Conservation (phyloP, 108 stramenopile species). For the Stephanodiscus minutulus region DNA sequence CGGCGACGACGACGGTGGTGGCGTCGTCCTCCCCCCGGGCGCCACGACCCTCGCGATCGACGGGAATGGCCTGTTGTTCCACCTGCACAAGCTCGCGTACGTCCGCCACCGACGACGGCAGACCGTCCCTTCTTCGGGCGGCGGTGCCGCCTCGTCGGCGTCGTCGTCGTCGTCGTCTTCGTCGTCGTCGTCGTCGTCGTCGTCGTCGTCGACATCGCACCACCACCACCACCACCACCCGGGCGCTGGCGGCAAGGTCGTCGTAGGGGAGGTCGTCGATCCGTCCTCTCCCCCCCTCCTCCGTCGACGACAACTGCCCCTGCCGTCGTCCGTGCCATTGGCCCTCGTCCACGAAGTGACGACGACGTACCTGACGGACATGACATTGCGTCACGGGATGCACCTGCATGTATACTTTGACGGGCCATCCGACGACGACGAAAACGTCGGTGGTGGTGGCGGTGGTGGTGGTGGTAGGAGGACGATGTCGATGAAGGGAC, state of each 20-base stretch:
- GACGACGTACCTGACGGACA: slow-evolving; percentile 37
- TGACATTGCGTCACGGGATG: slow-evolving; percentile 35
- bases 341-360: slow-evolving; percentile 46
- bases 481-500: slow-evolving; percentile 42
- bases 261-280: too few species aligned
- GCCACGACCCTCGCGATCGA: slow-evolving; percentile 57
- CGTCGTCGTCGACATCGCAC: too few species aligned
- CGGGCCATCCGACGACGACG: too few species aligned
- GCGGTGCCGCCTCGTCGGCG: slow-evolving; percentile 26
- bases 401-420: slow-evolving; percentile 58
- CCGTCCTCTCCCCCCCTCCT: too few species aligned
- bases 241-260: too few species aligned
- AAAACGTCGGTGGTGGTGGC: not conserved
- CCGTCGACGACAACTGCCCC: slow-evolving; percentile 18
- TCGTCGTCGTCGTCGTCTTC: not conserved
- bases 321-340: slow-evolving; percentile 62
- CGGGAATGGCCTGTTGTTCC: slow-evolving; percentile 65
- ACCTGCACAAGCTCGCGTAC: slow-evolving; percentile 59
- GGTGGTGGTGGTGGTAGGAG: too few species aligned
- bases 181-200: too few species aligned
- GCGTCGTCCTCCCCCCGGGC: slow-evolving; percentile 23
- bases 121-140: too few species aligned
- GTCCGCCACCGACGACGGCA: slow-evolving; percentile 33
- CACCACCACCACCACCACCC: too few species aligned
- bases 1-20: not conserved